These are phyloP conservation scores for Lippia alba DNA, from an alignment of 305 asterid species.

Conservation along the genomic window DNA sequence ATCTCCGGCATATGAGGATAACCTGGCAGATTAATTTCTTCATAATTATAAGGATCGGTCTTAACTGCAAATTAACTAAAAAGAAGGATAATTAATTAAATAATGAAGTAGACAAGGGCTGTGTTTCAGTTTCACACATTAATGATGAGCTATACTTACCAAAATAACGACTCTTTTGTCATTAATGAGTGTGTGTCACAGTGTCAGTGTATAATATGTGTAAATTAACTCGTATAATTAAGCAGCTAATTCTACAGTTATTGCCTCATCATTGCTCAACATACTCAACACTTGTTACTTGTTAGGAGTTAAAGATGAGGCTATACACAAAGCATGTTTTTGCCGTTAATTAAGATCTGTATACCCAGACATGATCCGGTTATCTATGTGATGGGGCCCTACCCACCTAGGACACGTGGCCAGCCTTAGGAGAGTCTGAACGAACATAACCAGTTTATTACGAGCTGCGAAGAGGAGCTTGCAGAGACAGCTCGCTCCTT, in stretches of 20 bases:
- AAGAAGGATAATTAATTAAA: background rate
- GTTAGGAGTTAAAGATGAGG: background rate
- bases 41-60: background rate
- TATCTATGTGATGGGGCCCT: no score
- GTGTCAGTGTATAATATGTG: no score
- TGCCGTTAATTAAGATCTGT: no score
- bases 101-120: background rate
- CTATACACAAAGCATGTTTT: background rate
- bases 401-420: no score
- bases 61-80: background rate
- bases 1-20: background rate
- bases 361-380: no score
- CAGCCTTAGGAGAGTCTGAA: no score
- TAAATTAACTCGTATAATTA: background rate
- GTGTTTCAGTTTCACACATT: background rate
- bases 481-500: no score
- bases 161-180: background rate
- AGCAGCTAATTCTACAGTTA: background rate
- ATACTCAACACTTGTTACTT: background rate
- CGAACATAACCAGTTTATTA: no score
- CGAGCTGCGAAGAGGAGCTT: no score
- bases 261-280: background rate
- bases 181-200: no score
- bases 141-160: slow-evolving; percentile 10
- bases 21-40: background rate